A percentile compares a stretch with the other conserved stretches of the same genome.
phyloP scores from a whole-genome alignment of 2,329 filamentous ascomycete species.

The Pseudonectria foliicola region DNA sequence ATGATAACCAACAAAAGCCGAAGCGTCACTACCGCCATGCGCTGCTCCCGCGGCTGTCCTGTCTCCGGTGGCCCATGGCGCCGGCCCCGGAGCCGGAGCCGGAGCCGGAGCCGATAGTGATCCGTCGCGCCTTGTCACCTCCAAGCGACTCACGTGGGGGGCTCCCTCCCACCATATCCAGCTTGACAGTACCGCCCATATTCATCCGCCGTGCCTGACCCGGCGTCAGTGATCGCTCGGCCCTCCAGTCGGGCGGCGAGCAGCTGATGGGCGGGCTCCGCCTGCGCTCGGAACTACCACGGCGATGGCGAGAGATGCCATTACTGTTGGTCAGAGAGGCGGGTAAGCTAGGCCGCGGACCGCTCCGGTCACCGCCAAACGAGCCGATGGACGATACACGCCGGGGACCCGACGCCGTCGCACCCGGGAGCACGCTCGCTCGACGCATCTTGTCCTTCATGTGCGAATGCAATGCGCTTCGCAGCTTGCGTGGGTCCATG shows the following conservation, averaged over 20 bases:
- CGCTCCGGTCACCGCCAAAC: slow-evolving; percentile 20
- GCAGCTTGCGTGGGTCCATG: slow-evolving; percentile 48
- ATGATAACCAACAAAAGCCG: not conserved
- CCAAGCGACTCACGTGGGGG: slow-evolving; percentile 19
- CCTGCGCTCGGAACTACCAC: slow-evolving; percentile 43
- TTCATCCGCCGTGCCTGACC: slow-evolving; percentile 54
- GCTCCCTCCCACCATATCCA: slow-evolving; percentile 21
- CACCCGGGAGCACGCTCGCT: slow-evolving; percentile 30
- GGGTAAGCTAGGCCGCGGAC: slow-evolving; percentile 30
- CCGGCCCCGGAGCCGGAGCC: slow-evolving; percentile 20
- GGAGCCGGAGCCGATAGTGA: slow-evolving; percentile 30
- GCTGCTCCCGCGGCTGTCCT: slow-evolving; percentile 23
- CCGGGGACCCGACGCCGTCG: slow-evolving; percentile 29
- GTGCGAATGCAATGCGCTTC: slow-evolving; percentile 46
- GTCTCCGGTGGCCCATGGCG: slow-evolving; percentile 19
- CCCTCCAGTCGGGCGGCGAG: slow-evolving; percentile 37
- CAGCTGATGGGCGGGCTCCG: slow-evolving; percentile 48
- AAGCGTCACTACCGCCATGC: slow-evolving; percentile 20
- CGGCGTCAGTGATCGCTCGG: slow-evolving; percentile 38
- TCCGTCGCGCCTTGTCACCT: slow-evolving; percentile 25
- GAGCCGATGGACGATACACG: slow-evolving; percentile 41
- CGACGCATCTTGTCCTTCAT: slow-evolving; percentile 40
- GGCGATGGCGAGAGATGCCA: slow-evolving; percentile 48
- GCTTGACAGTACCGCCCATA: slow-evolving; percentile 35
- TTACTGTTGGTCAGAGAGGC: slow-evolving; percentile 42